Evolutionary conservation across 2,329 filamentous ascomycete species (phyloP).

Genomic region (Aspergillus sp.): DNA sequence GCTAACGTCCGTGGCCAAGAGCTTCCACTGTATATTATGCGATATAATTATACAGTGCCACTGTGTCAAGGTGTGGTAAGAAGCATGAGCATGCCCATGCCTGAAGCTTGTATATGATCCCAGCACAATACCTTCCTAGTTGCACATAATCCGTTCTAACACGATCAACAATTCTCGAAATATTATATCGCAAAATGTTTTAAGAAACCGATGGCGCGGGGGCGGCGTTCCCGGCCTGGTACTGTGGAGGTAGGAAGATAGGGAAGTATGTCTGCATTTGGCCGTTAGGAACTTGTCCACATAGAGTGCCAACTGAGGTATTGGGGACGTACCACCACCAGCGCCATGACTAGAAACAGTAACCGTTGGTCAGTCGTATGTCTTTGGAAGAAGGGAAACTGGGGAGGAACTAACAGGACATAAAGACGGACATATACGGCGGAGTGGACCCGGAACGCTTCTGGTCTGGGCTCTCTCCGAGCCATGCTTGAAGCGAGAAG

Average conservation of each 20-base stretch:
- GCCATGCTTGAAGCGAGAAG: constrained; percentile 42
- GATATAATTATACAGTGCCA: background rate
- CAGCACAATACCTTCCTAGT: background rate
- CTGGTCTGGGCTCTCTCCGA: constrained; percentile 42
- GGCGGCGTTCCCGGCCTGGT: constrained; percentile 28
- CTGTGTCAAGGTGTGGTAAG: background rate
- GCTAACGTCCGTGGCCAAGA: background rate
- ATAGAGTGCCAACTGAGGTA: background rate
- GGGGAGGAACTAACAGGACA: constrained; percentile 56
- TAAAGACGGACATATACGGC: constrained; percentile 64
- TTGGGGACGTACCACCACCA: constrained; percentile 40
- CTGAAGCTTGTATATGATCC: background rate
- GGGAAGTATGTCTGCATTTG: constrained; percentile 53
- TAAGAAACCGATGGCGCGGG: constrained; percentile 40
- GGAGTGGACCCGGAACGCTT: constrained; percentile 60
- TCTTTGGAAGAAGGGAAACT: background rate
- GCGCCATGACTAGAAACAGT: constrained; percentile 48
- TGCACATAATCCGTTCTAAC: background rate
- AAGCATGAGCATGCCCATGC: background rate
- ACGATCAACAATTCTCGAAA: background rate
- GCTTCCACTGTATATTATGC: background rate
- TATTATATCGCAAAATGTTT: background rate
- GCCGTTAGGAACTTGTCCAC: constrained; percentile 7
- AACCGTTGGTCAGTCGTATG: constrained; percentile 1
- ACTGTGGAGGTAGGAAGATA: constrained; percentile 53